These are phyloP conservation scores for Bondarzewia mesenterica DNA, from an alignment of 1,284 basidiomycete species.

Conservation along the genomic window DNA sequence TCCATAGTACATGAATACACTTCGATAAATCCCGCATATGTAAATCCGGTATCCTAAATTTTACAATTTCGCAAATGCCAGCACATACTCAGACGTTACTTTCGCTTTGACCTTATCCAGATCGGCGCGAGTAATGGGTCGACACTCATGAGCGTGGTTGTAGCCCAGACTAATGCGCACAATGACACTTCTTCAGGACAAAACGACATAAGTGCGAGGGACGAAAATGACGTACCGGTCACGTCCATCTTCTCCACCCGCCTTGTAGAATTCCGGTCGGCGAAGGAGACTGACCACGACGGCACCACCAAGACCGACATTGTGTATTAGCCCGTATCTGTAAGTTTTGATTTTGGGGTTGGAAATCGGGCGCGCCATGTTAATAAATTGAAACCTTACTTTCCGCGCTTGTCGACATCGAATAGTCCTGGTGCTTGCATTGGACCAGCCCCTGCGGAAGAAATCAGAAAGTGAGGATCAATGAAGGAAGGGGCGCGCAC, in stretches of 20 bases:
- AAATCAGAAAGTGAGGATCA: conserved; percentile 1
- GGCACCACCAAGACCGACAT: conserved; percentile 76
- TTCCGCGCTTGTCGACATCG: conserved; percentile 58
- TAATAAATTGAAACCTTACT: no score
- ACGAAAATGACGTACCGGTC: conserved; percentile 37
- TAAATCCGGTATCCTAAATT: neutral
- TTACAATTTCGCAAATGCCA: conserved; percentile 30
- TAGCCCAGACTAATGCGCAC: conserved; percentile 60
- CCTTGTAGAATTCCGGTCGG: conserved; percentile 64
- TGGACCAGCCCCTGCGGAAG: conserved; percentile 58
- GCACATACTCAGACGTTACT: conserved; percentile 30
- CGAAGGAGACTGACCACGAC: conserved; percentile 70
- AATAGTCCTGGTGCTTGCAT: conserved; percentile 76
- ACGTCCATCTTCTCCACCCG: conserved; percentile 56
- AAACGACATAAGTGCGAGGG: neutral
- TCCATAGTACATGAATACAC: no score
- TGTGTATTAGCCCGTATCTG: conserved; percentile 78
- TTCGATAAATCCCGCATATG: no score
- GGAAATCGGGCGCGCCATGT: no score
- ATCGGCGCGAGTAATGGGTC: conserved; percentile 50
- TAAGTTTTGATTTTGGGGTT: no score
- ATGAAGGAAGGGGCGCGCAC: conserved; percentile 27
- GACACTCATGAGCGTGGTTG: conserved; percentile 68
- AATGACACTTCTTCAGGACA: neutral
- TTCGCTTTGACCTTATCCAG: conserved; percentile 67